These are phyloP conservation scores for Rhododendron vialii DNA, from an alignment of 148 eudicot genomes.

Conservation along the genomic window DNA sequence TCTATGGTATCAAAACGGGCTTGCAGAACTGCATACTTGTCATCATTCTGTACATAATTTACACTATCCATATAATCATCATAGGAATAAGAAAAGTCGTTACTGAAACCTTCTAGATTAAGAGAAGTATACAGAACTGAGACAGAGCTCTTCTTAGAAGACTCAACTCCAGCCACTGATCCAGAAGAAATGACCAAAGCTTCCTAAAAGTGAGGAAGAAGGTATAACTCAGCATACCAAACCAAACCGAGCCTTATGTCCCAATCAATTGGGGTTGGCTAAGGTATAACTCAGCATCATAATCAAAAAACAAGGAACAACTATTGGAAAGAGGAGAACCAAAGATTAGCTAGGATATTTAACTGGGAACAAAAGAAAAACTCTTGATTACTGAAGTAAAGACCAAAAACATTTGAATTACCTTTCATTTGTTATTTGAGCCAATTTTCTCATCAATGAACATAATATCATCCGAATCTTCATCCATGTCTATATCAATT, in stretches of 20 bases:
- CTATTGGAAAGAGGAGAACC: neutral
- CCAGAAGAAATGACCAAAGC: conserved; percentile 20
- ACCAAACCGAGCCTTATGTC: too few relatives aligned
- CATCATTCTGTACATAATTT: conserved; percentile 17
- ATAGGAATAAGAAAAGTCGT: conserved; percentile 24
- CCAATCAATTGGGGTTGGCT: too few relatives aligned
- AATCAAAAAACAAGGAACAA: neutral
- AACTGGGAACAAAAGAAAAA: neutral
- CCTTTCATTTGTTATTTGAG: conserved; percentile 50
- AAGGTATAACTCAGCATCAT: neutral
- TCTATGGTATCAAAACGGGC: conserved; percentile 69
- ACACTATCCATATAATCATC: conserved; percentile 30
- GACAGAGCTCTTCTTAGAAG: conserved; percentile 13
- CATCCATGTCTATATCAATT: conserved; percentile 55
- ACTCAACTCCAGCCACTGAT: conserved; percentile 13
- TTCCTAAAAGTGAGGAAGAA: conserved; percentile 16
- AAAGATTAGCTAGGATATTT: neutral
- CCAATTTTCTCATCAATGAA: conserved; percentile 31
- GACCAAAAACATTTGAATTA: conserved; percentile 22
- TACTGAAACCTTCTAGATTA: conserved; percentile 23
- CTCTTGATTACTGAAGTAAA: neutral
- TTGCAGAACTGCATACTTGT: conserved; percentile 50
- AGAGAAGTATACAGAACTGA: conserved; percentile 4
- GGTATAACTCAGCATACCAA: neutral
- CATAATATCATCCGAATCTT: conserved; percentile 41